A percentile compares a stretch with the other conserved stretches of the same genome.
These are phyloP conservation scores for Raddia distichophylla DNA, from an alignment of 176 grass and related monocot species.

Conservation along the genomic window DNA sequence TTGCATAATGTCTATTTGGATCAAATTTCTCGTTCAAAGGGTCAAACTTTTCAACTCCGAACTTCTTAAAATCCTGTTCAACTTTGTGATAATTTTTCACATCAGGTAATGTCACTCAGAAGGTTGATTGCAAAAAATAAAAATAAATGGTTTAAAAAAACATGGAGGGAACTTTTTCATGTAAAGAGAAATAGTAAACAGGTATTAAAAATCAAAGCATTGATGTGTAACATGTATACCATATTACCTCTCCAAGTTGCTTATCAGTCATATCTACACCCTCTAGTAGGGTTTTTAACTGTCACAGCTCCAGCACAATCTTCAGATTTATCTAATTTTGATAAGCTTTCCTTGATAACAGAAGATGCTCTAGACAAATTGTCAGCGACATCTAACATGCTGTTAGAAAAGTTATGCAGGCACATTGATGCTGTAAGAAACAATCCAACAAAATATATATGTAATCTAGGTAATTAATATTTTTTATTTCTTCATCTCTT, in stretches of 20 bases:
- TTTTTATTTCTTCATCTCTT: conserved; percentile 71
- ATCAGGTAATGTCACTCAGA: neutral
- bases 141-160: neutral
- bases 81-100: neutral
- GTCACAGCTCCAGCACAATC: conserved; percentile 68
- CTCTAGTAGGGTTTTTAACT: conserved; percentile 69
- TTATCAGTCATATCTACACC: conserved; percentile 85
- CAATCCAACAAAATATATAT: neutral
- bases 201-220: neutral
- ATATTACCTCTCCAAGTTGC: conserved; percentile 70
- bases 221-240: neutral
- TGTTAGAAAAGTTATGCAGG: conserved; percentile 66
- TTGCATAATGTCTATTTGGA: too few relatives aligned
- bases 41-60: conserved; percentile 69
- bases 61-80: conserved; percentile 68
- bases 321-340: conserved; percentile 65
- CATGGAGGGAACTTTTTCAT: neutral
- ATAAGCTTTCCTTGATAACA: conserved; percentile 74
- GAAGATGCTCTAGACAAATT: conserved; percentile 66
- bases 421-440: neutral
- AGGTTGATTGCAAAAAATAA: neutral
- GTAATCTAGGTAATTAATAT: neutral
- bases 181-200: neutral
- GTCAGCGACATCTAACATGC: conserved; percentile 72
- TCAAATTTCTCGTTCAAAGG: conserved; percentile 67